Conservation (phyloP, 2,329 filamentous ascomycete species). For the Phoma sp. region DNA sequence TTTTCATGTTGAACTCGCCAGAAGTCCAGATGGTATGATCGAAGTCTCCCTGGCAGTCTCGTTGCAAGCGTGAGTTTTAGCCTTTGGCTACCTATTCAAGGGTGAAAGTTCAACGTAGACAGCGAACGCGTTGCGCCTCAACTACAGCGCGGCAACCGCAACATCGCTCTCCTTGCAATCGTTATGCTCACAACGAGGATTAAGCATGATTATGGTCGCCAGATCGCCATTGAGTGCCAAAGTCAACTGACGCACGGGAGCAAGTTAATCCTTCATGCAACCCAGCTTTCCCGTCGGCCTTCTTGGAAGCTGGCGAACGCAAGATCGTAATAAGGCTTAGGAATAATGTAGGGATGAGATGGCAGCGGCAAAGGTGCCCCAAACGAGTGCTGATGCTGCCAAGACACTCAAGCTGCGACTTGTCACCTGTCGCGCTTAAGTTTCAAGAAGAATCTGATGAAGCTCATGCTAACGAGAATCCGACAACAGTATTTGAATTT, state of each 20-base stretch:
- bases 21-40: too few species aligned
- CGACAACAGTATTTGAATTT: neutral
- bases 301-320: neutral
- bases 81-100: too few species aligned
- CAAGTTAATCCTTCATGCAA: neutral
- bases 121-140: too few species aligned
- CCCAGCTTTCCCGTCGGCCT: neutral
- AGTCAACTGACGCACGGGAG: neutral
- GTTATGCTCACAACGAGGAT: neutral
- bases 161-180: neutral
- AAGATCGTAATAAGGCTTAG: neutral
- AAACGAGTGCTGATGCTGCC: neutral
- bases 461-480: neutral
- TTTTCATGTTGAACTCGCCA: too few species aligned
- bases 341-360: neutral
- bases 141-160: too few species aligned
- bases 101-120: too few species aligned
- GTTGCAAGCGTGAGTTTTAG: too few species aligned
- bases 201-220: neutral
- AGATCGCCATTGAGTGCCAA: neutral
- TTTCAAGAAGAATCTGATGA: constrained; percentile 10
- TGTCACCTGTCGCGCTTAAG: constrained; percentile 14
- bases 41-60: too few species aligned
- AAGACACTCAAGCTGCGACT: neutral
- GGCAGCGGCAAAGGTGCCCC: constrained; percentile 4